Evolutionary conservation across 1,284 basidiomycete species (phyloP).

Genomic region (Malassezia brasiliensis): DNA sequence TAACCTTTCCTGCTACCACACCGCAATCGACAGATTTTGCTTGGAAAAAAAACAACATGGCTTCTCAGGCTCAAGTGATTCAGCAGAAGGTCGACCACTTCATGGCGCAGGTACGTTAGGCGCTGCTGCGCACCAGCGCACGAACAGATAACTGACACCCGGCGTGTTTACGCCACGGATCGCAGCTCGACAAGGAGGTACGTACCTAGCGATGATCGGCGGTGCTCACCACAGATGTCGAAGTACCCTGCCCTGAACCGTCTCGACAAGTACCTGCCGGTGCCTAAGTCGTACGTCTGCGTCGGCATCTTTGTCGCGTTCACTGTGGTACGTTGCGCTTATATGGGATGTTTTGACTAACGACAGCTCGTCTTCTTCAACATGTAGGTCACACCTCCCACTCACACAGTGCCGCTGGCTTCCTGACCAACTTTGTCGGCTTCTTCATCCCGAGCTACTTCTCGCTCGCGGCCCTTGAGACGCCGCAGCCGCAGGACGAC

Average conservation of each 20-base stretch:
- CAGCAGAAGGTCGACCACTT: conserved; percentile 47
- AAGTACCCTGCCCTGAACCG: conserved; percentile 63
- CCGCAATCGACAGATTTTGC: not conserved
- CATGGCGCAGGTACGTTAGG: conserved; percentile 41
- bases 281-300: conserved; percentile 86
- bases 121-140: not conserved
- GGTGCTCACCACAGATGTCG: conserved; percentile 56
- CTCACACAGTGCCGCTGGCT: conserved; percentile 37
- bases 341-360: not conserved
- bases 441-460: conserved; percentile 48
- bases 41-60: conserved; percentile 9
- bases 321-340: conserved; percentile 29
- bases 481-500: conserved; percentile 46
- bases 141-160: conserved; percentile 2
- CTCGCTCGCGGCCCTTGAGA: conserved; percentile 46
- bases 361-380: conserved; percentile 50
- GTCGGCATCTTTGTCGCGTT: conserved; percentile 61
- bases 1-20: not conserved
- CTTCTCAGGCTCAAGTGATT: conserved; percentile 23
- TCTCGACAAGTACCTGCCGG: conserved; percentile 76
- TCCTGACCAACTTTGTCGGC: conserved; percentile 47
- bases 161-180: conserved; percentile 6
- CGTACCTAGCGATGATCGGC: conserved; percentile 23
- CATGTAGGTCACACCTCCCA: conserved; percentile 26
- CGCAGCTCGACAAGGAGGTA: conserved; percentile 88